Base-by-base conservation (phyloP, 495 filamentous ascomycete genomes). In the Penicillium manginii region DNA sequence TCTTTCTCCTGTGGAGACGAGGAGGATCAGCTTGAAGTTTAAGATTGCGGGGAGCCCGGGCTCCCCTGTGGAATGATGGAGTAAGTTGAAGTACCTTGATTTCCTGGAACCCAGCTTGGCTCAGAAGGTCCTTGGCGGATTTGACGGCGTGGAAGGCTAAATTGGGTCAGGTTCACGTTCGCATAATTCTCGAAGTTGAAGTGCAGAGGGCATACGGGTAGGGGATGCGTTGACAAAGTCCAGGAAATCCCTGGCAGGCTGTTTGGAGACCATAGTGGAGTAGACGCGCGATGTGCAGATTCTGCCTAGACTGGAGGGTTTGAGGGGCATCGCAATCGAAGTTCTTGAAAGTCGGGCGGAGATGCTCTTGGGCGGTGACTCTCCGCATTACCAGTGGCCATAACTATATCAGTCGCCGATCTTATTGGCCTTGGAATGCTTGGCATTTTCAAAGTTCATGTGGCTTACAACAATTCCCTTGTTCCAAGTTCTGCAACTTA, bases 221-320 rank as follows among this genome's bases (percentile, higher is more conserved):
- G 96, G 94, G 50, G 92, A 96, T 54, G 88, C 88, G 75, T 97
- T 94, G 70, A 98, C 87, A 78, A 96, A 98, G 70, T 90, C 88
- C 65, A 97, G 73, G 67, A 98, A 96, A 73, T 92, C 90, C 75
- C 89, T 76, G 51, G 90, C 92, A 57, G 82, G 76, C 66, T 81
- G 77, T 52, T 86, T 76, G 39, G 83, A 81, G 43, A 84, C 79
- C 86, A 90, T 88, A 53, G 64, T 78, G 48, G 64, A 70, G 59
- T 59, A 73, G 21, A 53, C 52, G 14, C 54, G 50, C 42, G 59
- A 43, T 43, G 48, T 42, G 33, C 57, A 57, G 37, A n/a, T 60
- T 31, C 52, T 60, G 56, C 40, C 35, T 39, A 56, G 29, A 43
- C 40, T 43, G 14, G 58, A 53, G 18, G 63, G 54, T 51, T 57